Conservation (phyloP, 2,329 filamentous ascomycete species). For the Dothistroma septosporum region DNA sequence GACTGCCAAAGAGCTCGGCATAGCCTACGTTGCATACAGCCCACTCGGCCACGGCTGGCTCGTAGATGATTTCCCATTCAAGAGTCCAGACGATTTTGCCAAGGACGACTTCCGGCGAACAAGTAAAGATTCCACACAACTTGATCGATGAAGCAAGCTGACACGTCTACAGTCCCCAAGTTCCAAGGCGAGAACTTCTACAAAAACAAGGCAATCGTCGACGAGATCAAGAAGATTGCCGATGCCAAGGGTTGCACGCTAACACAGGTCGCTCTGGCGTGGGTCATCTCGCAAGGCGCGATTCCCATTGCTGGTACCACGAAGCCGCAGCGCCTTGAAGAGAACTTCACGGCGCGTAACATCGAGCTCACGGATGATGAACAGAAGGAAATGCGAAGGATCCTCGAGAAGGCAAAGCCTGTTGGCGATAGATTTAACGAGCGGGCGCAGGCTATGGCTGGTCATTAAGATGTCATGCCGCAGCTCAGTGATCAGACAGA, state of each 20-base stretch:
- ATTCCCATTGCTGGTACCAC: slow-evolving; percentile 25
- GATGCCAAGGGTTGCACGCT: slow-evolving; percentile 22
- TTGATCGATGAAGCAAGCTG: slow-evolving; percentile 21
- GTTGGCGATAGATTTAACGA: slow-evolving; percentile 36
- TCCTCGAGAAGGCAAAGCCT: slow-evolving; percentile 39
- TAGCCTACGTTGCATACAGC: slow-evolving; percentile 38
- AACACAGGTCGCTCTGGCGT: slow-evolving; percentile 26
- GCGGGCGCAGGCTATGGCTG: slow-evolving; percentile 4
- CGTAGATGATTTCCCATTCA: slow-evolving; percentile 37
- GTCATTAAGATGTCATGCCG: neutral
- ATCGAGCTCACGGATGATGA: slow-evolving; percentile 38
- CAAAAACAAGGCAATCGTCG: slow-evolving; percentile 28
- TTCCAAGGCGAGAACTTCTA: slow-evolving; percentile 31
- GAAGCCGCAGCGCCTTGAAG: slow-evolving; percentile 21
- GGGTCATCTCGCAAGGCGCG: slow-evolving; percentile 27
- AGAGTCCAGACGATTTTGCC: slow-evolving; percentile 37
- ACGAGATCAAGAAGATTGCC: slow-evolving; percentile 26
- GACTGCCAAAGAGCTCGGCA: slow-evolving; percentile 45
- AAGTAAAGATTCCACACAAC: neutral
- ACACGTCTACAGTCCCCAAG: slow-evolving; percentile 24
- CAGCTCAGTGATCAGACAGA: no score
- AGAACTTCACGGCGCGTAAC: slow-evolving; percentile 22
- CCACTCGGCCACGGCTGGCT: slow-evolving; percentile 42
- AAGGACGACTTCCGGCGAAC: slow-evolving; percentile 28
- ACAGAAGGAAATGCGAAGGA: slow-evolving; percentile 37